Percentiles rank a stretch among this genome's conserved stretches.
Conservation (phyloP, 768 basidiomycete genomes). For the Russula dissimulans region DNA sequence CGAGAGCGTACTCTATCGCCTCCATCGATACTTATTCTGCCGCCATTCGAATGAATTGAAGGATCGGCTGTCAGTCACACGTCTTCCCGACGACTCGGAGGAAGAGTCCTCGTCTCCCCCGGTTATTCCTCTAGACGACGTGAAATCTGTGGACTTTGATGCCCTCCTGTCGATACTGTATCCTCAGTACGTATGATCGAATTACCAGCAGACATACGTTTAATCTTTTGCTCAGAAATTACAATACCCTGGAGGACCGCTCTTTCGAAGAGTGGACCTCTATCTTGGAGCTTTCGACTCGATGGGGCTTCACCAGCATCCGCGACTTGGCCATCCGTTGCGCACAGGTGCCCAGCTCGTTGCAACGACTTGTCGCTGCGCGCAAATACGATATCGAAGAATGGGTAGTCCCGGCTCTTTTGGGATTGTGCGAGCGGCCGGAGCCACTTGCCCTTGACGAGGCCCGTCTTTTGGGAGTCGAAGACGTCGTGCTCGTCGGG, state of each 20-base stretch:
- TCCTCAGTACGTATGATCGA: conserved; percentile 4
- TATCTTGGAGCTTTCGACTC: conserved; percentile 11
- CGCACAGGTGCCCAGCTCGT: background rate
- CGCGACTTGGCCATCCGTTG: conserved; percentile 7
- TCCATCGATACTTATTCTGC: conserved; percentile 15
- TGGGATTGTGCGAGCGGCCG: conserved; percentile 4
- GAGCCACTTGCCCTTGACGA: conserved; percentile 11
- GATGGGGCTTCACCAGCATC: conserved; percentile 14
- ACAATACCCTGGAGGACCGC: background rate
- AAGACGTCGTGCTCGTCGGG: conserved; percentile 7
- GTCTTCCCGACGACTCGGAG: background rate
- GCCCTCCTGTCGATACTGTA: conserved; percentile 16
- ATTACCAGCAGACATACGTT: background rate
- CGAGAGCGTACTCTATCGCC: conserved; percentile 5
- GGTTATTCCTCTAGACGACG: background rate
- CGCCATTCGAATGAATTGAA: conserved; percentile 6
- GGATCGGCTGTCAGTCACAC: background rate
- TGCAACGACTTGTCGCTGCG: background rate
- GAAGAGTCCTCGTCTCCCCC: background rate
- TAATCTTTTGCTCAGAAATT: conserved; percentile 1
- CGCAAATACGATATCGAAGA: conserved; percentile 1
- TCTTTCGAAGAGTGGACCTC: conserved; percentile 13
- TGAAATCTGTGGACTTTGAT: conserved; percentile 8
- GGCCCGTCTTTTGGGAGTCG: conserved; percentile 3
- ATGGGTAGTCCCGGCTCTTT: conserved; percentile 6